phyloP scores from a whole-genome alignment of 148 eudicot genomes.

The Cornus kousa region DNA sequence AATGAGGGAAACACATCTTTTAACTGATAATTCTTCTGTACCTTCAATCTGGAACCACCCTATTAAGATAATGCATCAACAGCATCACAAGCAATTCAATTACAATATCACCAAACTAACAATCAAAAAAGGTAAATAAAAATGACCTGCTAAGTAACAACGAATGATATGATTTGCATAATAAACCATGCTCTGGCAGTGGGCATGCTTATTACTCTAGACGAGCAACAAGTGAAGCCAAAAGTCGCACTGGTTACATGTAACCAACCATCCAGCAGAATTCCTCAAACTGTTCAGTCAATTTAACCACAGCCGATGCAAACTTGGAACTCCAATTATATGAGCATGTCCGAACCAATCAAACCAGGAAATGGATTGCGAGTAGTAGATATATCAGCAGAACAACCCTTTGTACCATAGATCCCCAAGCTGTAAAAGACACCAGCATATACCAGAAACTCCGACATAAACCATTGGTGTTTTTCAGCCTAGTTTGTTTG shows the following conservation, averaged over 20 bases:
- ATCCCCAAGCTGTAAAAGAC: background rate
- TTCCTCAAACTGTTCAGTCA: too few relatives aligned
- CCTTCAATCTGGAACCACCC: background rate
- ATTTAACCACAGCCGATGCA: too few relatives aligned
- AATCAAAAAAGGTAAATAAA: background rate
- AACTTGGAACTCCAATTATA: too few relatives aligned
- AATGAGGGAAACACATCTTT: background rate
- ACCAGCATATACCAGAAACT: background rate
- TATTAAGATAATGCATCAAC: background rate
- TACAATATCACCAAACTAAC: background rate
- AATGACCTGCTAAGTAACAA: background rate
- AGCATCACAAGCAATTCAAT: background rate
- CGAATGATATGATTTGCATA: too few relatives aligned
- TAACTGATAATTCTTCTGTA: background rate
- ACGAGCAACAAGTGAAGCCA: too few relatives aligned
- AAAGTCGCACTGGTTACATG: too few relatives aligned
- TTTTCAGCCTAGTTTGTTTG: background rate
- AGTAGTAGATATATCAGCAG: background rate
- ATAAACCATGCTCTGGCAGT: too few relatives aligned
- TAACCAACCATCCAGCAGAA: too few relatives aligned
- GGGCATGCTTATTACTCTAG: too few relatives aligned
- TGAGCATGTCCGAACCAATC: too few relatives aligned
- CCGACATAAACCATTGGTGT: background rate
- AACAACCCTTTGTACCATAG: background rate
- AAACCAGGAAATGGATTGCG: too few relatives aligned